These are phyloP conservation scores for Aspergillus flavus DNA, from an alignment of 2,329 filamentous ascomycete species.

Conservation along the genomic window DNA sequence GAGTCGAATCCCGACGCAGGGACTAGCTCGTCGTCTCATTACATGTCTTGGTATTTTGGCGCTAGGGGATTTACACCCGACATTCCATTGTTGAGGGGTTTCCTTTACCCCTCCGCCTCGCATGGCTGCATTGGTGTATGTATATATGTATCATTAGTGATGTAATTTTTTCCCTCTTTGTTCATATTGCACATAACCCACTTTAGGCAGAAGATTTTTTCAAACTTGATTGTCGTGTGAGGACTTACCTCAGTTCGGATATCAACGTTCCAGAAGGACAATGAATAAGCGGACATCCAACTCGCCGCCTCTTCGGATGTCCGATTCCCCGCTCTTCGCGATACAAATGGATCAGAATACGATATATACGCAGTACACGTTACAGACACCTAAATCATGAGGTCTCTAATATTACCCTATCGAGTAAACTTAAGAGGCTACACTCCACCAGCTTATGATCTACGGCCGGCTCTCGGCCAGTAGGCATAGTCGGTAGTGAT, in stretches of 20 bases:
- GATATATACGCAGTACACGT: neutral
- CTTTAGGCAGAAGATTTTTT: neutral
- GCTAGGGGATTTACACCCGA: slow-evolving; percentile 1
- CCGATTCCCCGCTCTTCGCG: neutral
- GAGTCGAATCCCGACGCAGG: slow-evolving; percentile 2
- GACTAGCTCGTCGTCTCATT: slow-evolving; percentile 1
- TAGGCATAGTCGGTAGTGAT: slow-evolving; percentile 3
- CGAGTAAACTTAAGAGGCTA: neutral
- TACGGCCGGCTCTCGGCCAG: slow-evolving; percentile 6
- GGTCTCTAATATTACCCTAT: neutral
- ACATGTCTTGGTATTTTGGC: neutral
- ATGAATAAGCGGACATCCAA: neutral
- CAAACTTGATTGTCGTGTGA: neutral
- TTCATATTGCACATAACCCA: neutral
- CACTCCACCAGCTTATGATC: slow-evolving; percentile 8
- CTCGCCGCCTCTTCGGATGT: neutral
- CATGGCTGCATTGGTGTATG: neutral
- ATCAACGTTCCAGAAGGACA: neutral
- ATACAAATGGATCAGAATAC: neutral
- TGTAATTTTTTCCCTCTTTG: neutral
- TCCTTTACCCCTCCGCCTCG: neutral
- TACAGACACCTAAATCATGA: neutral
- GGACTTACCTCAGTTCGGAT: neutral
- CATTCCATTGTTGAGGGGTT: neutral
- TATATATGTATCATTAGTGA: neutral